These are phyloP conservation scores for Epicoccum sorghinum DNA, from an alignment of 2,329 filamentous ascomycete genomes.

Conservation along the genomic window DNA sequence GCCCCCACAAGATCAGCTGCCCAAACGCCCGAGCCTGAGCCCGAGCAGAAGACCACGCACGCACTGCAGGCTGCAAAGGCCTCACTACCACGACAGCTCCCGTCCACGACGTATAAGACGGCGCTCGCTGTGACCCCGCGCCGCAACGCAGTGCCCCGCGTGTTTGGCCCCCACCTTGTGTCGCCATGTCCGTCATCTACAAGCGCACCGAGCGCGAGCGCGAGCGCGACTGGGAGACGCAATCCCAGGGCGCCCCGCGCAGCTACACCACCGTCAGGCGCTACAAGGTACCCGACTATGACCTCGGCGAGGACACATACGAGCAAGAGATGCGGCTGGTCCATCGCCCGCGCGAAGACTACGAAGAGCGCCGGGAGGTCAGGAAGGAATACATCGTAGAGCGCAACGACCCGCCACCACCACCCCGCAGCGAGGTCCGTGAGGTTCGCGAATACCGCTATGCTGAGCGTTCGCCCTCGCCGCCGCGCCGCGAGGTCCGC, in stretches of 20 bases:
- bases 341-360: conserved; percentile 45
- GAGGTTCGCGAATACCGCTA: conserved; percentile 48
- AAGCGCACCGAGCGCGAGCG: conserved; percentile 50
- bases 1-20: conserved; percentile 18
- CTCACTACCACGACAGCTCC: neutral
- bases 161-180: neutral
- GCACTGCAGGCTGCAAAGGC: conserved; percentile 6
- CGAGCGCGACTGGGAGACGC: conserved; percentile 53
- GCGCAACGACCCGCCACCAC: conserved; percentile 32
- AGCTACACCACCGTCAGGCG: conserved; percentile 64
- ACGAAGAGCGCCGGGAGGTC: conserved; percentile 37
- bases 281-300: conserved; percentile 61
- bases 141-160: conserved; percentile 1
- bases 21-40: neutral
- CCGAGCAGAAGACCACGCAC: conserved; percentile 2
- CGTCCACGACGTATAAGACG: neutral
- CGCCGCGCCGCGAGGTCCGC: conserved; percentile 54
- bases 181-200: conserved; percentile 54
- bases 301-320: conserved; percentile 50
- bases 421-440: conserved; percentile 39
- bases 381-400: conserved; percentile 49
- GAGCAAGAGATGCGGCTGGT: conserved; percentile 58
- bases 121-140: conserved; percentile 3
- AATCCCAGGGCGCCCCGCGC: conserved; percentile 43
- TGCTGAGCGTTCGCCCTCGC: conserved; percentile 47